Evolutionary conservation across 768 basidiomycete genomes (phyloP).

Genomic region (Suillus sp.): DNA sequence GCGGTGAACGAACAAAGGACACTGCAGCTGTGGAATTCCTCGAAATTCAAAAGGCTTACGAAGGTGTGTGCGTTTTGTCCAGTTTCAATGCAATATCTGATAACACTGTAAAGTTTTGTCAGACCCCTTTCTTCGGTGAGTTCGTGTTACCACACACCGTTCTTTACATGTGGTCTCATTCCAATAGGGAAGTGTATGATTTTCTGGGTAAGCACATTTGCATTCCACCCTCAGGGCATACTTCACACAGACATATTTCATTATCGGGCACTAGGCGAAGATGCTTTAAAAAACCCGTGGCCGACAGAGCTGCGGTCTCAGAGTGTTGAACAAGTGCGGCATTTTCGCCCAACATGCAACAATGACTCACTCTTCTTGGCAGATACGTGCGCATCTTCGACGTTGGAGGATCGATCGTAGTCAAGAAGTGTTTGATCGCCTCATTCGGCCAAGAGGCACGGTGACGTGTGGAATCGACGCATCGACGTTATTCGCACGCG

Average conservation of each 20-base stretch:
- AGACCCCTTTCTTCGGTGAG: conserved; percentile 70
- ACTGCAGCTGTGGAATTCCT: conserved; percentile 70
- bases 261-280: conserved; percentile 28
- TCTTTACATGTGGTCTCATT: conserved; percentile 17
- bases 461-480: conserved; percentile 51
- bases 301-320: conserved; percentile 45
- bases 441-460: conserved; percentile 48
- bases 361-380: conserved; percentile 8
- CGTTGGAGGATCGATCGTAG: conserved; percentile 42
- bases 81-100: background rate
- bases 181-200: conserved; percentile 71
- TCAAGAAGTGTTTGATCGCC: conserved; percentile 38
- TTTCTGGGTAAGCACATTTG: conserved; percentile 51
- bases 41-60: conserved; percentile 81
- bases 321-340: conserved; percentile 49
- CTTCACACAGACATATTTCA: background rate
- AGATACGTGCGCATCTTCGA: conserved; percentile 51
- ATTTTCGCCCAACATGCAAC: background rate
- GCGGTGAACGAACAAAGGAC: conserved; percentile 52
- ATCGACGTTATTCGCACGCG: conserved; percentile 45
- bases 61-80: conserved; percentile 46
- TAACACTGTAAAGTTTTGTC: conserved; percentile 53
- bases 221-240: conserved; percentile 12
- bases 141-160: conserved; percentile 9
- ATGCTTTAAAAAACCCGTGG: conserved; percentile 47